Percentiles rank a stretch among this genome's conserved stretches.
phyloP scores from a whole-genome alignment of 2,329 filamentous ascomycete species.

The Pseudofabraea citricarpa region DNA sequence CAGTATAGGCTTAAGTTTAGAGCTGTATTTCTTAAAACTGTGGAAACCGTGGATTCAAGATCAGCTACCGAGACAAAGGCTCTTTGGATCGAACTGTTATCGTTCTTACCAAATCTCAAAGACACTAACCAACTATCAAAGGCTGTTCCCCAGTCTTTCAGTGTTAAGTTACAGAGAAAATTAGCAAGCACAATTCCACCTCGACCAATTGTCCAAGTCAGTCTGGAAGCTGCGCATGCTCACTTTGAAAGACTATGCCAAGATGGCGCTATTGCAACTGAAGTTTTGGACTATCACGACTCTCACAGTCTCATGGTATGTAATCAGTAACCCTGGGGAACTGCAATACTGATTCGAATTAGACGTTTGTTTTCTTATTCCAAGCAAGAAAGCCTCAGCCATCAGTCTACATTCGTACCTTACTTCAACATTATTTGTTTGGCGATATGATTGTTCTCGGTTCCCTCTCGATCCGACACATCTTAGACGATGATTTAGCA shows the following conservation, averaged over 20 bases:
- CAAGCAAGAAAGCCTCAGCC: slow-evolving; percentile 78
- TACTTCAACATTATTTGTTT: slow-evolving; percentile 73
- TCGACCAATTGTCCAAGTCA: slow-evolving; percentile 76
- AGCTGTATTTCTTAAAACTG: slow-evolving; percentile 52
- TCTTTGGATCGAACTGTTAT: slow-evolving; percentile 35
- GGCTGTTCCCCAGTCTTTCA: slow-evolving; percentile 74
- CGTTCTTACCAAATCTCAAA: slow-evolving; percentile 49
- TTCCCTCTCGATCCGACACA: slow-evolving; percentile 62
- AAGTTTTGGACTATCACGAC: slow-evolving; percentile 63
- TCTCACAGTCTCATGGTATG: slow-evolving; percentile 66
- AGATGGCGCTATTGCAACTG: slow-evolving; percentile 65
- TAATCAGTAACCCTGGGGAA: too few relatives aligned
- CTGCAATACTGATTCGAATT: too few relatives aligned
- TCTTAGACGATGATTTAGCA: slow-evolving; percentile 79
- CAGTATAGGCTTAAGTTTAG: slow-evolving; percentile 62
- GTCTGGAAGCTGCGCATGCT: slow-evolving; percentile 64
- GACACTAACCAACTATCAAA: slow-evolving; percentile 58
- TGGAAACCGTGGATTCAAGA: slow-evolving; percentile 47
- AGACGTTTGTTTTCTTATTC: slow-evolving; percentile 72
- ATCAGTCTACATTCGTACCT: slow-evolving; percentile 74
- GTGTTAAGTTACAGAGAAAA: slow-evolving; percentile 82
- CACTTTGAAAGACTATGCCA: slow-evolving; percentile 67
- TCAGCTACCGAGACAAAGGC: slow-evolving; percentile 31
- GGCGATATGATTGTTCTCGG: slow-evolving; percentile 67
- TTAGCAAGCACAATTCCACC: slow-evolving; percentile 92